phyloP scores from a whole-genome alignment of 805 yeast genomes.

The Lachancea sp. region DNA sequence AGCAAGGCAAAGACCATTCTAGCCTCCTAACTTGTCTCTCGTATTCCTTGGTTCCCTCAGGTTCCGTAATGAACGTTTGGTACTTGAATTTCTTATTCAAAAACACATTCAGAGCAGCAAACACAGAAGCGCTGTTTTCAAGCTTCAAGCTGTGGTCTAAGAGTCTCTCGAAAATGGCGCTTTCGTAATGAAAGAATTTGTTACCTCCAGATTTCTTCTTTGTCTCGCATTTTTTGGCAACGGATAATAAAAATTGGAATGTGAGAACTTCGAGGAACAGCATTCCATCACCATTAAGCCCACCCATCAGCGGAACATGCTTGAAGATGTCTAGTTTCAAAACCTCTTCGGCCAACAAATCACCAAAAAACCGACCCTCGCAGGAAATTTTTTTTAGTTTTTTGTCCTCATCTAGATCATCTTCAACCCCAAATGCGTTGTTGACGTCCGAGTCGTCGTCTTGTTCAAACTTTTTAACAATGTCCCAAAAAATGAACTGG shows the following conservation, averaged over 20 bases:
- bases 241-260: conserved; percentile 55
- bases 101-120: conserved; percentile 33
- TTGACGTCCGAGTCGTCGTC: conserved; percentile 36
- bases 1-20: conserved; percentile 25
- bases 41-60: conserved; percentile 18
- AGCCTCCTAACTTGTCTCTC: conserved; percentile 30
- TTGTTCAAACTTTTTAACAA: conserved; percentile 62
- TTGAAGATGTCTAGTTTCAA: conserved; percentile 68
- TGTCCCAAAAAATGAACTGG: conserved; percentile 88
- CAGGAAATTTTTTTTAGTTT: conserved; percentile 58
- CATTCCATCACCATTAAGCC: conserved; percentile 51
- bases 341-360: conserved; percentile 63
- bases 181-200: conserved; percentile 26
- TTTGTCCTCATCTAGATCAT: conserved; percentile 45
- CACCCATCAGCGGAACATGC: conserved; percentile 65
- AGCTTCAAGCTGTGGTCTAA: conserved; percentile 19
- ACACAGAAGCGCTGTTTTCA: conserved; percentile 25
- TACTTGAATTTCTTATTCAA: conserved; percentile 24
- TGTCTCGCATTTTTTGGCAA: conserved; percentile 57
- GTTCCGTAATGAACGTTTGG: conserved; percentile 18
- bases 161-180: conserved; percentile 24
- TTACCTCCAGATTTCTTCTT: conserved; percentile 28
- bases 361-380: conserved; percentile 76
- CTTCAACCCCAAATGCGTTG: conserved; percentile 27
- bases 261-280: conserved; percentile 70